Conservation (phyloP, 1,284 basidiomycete genomes). For the Ganoderma sinense region DNA sequence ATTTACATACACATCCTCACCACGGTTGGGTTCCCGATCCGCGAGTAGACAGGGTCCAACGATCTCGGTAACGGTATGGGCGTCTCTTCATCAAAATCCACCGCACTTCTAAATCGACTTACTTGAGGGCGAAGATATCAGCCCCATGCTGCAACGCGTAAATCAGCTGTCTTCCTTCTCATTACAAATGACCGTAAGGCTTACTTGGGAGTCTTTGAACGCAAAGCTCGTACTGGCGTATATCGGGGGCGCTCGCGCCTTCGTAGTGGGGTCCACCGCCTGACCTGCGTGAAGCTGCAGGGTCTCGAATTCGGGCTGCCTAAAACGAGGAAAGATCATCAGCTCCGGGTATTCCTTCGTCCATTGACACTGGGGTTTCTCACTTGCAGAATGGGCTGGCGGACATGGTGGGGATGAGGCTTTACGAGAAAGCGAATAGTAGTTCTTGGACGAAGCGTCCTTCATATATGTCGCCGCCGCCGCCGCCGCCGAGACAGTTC, state of each 20-base stretch:
- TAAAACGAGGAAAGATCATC: slow-evolving; percentile 27
- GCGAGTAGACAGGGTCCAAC: slow-evolving; percentile 78
- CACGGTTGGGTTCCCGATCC: slow-evolving; percentile 87
- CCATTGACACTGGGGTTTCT: neutral
- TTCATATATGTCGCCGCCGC: no score
- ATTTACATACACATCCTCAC: no score
- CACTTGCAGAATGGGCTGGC: neutral
- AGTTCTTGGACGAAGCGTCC: neutral
- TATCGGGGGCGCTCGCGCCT: slow-evolving; percentile 85
- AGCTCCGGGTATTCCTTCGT: neutral
- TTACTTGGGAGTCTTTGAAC: slow-evolving; percentile 77
- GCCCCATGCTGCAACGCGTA: slow-evolving; percentile 69
- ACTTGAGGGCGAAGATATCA: slow-evolving; percentile 81
- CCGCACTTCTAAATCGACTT: slow-evolving; percentile 26
- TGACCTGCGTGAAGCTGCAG: slow-evolving; percentile 88
- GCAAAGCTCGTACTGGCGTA: slow-evolving; percentile 82
- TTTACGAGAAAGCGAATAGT: neutral
- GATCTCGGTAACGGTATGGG: slow-evolving; percentile 45
- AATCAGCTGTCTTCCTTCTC: no score
- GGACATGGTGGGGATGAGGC: neutral
- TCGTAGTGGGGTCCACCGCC: slow-evolving; percentile 71
- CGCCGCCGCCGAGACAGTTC: no score
- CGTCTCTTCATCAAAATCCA: neutral
- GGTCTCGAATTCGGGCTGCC: slow-evolving; percentile 81
- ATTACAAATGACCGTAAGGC: slow-evolving; percentile 10